Conservation (phyloP, 1,139 yeast species). For the Saccharomyces hybrid region DNA sequence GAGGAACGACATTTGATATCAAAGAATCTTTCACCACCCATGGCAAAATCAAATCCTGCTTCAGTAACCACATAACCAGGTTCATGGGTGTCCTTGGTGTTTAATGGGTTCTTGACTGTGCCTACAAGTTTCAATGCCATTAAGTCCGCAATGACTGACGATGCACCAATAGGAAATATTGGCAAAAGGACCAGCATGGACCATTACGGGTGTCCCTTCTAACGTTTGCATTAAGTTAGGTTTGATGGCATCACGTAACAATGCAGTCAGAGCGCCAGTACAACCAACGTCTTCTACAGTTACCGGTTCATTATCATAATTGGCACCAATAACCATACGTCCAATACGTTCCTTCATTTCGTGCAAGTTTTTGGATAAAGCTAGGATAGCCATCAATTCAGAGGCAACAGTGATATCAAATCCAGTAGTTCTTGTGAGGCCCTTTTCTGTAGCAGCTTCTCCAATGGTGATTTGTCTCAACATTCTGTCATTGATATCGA, state of each 20-base stretch:
- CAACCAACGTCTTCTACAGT: conserved; percentile 75
- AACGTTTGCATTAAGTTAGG: conserved; percentile 80
- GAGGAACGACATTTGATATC: conserved; percentile 94
- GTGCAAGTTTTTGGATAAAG: conserved; percentile 55
- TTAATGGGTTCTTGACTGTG: conserved; percentile 34
- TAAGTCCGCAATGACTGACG: conserved; percentile 71
- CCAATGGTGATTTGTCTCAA: conserved; percentile 70
- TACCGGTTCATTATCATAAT: conserved; percentile 53
- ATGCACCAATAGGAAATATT: conserved; percentile 80
- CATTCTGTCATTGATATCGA: conserved; percentile 73
- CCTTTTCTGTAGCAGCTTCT: conserved; percentile 71
- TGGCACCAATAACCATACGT: conserved; percentile 62
- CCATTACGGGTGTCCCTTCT: conserved; percentile 79
- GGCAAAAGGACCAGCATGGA: conserved; percentile 84
- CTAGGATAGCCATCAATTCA: conserved; percentile 75
- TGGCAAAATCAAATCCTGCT: conserved; percentile 97
- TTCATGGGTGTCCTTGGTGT: conserved; percentile 45
- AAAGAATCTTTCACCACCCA: conserved; percentile 98
- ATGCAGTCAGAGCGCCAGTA: conserved; percentile 75
- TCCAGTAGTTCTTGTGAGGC: conserved; percentile 62
- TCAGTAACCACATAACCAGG: conserved; percentile 93
- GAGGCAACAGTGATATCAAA: conserved; percentile 80
- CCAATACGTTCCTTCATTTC: conserved; percentile 69
- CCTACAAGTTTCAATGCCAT: conserved; percentile 62
- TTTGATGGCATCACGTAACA: conserved; percentile 72